These are phyloP conservation scores for Chenopodium berlandieri DNA, from an alignment of 148 eudicot species.

Conservation along the genomic window DNA sequence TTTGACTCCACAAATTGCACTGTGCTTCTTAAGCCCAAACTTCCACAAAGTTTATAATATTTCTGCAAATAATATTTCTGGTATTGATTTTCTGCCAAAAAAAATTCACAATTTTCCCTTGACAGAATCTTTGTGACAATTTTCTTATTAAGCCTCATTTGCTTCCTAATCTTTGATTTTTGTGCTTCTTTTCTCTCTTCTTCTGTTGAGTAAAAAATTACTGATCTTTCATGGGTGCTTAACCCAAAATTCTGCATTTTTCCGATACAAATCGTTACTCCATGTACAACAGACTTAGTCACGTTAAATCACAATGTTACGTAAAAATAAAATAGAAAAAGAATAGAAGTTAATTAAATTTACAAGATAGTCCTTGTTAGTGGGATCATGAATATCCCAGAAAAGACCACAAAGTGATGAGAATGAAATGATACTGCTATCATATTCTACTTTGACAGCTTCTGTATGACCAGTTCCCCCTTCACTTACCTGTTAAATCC, in stretches of 20 bases:
- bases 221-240: slow-evolving; percentile 36
- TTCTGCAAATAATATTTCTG: slow-evolving; percentile 37
- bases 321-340: not conserved
- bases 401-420: slow-evolving; percentile 32
- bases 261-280: not conserved
- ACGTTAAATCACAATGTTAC: too few species aligned
- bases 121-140: slow-evolving; percentile 33
- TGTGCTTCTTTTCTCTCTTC: slow-evolving; percentile 35
- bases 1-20: slow-evolving; percentile 30
- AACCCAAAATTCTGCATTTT: slow-evolving; percentile 35
- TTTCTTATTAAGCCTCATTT: slow-evolving; percentile 37
- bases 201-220: slow-evolving; percentile 27
- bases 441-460: slow-evolving; percentile 37
- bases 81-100: slow-evolving; percentile 32
- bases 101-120: slow-evolving; percentile 24
- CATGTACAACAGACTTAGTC: not conserved
- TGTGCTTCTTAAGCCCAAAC: slow-evolving; percentile 34
- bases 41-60: slow-evolving; percentile 31
- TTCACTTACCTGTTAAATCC: slow-evolving; percentile 32
- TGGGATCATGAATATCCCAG: slow-evolving; percentile 39
- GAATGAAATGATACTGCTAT: slow-evolving; percentile 24
- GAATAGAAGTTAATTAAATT: not conserved
- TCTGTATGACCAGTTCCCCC: slow-evolving; percentile 41
- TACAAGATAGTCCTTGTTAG: slow-evolving; percentile 38
- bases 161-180: slow-evolving; percentile 40